Conservation (phyloP, 163 green algal genomes). For the Dunaliella salina region DNA sequence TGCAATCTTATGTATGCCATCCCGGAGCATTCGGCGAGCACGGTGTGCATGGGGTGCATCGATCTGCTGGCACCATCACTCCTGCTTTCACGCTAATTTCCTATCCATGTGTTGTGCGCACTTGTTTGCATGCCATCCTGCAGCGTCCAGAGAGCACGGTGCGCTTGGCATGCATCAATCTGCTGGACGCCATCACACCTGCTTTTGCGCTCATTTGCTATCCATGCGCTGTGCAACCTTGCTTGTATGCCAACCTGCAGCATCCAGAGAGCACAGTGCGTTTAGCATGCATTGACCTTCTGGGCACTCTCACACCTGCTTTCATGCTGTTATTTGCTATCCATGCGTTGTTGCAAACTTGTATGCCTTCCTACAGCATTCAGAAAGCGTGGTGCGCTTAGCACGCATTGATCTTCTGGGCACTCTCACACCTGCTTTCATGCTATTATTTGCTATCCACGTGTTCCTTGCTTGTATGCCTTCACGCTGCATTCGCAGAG, state of each 20-base stretch:
- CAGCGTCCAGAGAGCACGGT: constrained; percentile 50
- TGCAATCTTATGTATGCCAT: no score
- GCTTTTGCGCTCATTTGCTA: constrained; percentile 47
- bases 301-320: constrained; percentile 47
- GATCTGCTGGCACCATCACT: constrained; percentile 59
- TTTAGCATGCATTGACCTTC: constrained; percentile 58
- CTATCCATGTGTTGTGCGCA: no score
- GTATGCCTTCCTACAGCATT: constrained; percentile 46
- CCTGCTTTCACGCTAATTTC: constrained; percentile 36
- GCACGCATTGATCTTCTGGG: constrained; percentile 65
- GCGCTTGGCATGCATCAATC: constrained; percentile 55
- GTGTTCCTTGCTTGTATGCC: no score
- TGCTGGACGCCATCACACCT: constrained; percentile 53
- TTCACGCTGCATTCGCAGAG: constrained; percentile 50
- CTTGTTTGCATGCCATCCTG: no score
- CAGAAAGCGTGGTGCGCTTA: constrained; percentile 52
- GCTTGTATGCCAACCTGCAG: constrained; percentile 24
- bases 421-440: constrained; percentile 40
- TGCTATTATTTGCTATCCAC: no score
- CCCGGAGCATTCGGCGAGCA: constrained; percentile 47
- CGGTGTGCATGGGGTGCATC: constrained; percentile 53
- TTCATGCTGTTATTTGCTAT: no score
- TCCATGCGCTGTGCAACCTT: no score
- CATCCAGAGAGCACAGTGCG: constrained; percentile 52
- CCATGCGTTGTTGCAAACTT: no score